phyloP scores from a whole-genome alignment of 2,329 filamentous ascomycete species.

The Alternaria viburni region DNA sequence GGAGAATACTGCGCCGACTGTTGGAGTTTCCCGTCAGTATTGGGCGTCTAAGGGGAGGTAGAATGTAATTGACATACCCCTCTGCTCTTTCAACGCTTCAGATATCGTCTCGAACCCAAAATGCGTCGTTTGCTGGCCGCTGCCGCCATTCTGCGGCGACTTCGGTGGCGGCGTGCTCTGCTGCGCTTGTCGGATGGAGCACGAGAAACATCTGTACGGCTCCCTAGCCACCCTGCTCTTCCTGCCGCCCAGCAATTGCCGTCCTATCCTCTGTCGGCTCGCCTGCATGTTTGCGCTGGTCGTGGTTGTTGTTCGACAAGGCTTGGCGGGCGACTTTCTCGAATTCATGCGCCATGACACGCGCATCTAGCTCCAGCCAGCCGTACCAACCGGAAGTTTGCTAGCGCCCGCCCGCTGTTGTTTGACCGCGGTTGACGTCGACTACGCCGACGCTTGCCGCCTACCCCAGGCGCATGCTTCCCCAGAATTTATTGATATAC shows the following conservation, averaged over 20 bases:
- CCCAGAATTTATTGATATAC: constrained; percentile 31
- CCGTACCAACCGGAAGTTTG: neutral
- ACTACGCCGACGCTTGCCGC: constrained; percentile 40
- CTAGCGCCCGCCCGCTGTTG: constrained; percentile 14
- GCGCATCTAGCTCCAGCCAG: constrained; percentile 22
- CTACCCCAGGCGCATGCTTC: constrained; percentile 24
- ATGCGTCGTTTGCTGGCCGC: constrained; percentile 70
- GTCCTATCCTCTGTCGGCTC: constrained; percentile 32
- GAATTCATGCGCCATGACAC: constrained; percentile 30
- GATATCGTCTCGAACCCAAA: constrained; percentile 89
- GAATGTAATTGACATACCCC: constrained; percentile 53
- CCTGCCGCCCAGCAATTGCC: constrained; percentile 38
- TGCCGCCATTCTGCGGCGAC: constrained; percentile 48
- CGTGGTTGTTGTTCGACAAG: constrained; percentile 10
- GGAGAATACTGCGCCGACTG: constrained; percentile 87
- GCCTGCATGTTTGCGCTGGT: constrained; percentile 36
- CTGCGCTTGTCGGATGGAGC: constrained; percentile 51
- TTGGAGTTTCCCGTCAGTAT: constrained; percentile 36
- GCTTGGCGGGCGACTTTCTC: constrained; percentile 39
- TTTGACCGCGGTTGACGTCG: constrained; percentile 5
- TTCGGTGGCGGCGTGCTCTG: constrained; percentile 47
- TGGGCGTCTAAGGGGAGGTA: neutral
- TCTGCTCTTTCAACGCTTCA: constrained; percentile 76
- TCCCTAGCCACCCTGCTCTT: constrained; percentile 19
- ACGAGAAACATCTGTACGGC: constrained; percentile 60